phyloP scores from a whole-genome alignment of 1,284 basidiomycete genomes.

The Apiotrichum porosum region DNA sequence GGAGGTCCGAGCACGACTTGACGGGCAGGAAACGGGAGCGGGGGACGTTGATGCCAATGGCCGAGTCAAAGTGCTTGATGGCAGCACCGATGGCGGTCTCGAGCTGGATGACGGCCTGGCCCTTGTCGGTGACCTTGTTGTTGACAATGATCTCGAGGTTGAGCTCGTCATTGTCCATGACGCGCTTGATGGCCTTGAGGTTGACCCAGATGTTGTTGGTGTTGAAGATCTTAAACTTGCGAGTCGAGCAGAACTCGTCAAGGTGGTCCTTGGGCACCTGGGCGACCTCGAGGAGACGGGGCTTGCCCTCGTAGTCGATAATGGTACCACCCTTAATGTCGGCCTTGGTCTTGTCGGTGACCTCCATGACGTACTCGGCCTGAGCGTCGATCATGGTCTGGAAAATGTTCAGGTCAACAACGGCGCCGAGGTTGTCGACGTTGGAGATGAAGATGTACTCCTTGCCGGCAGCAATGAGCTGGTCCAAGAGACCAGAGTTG shows the following conservation, averaged over 20 bases:
- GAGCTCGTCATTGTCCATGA: conserved; percentile 81
- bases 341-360: conserved; percentile 99
- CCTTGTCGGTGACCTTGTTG: conserved; percentile 82
- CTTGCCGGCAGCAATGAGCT: conserved; percentile 90
- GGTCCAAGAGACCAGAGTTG: conserved; percentile 94
- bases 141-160: conserved; percentile 84
- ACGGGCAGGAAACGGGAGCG: conserved; percentile 94
- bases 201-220: conserved; percentile 92
- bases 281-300: conserved; percentile 94
- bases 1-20: conserved; percentile 76
- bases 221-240: conserved; percentile 68
- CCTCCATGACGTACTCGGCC: conserved; percentile 95
- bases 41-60: conserved; percentile 96
- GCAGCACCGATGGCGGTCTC: conserved; percentile 95
- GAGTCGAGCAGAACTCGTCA: conserved; percentile 89
- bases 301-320: conserved; percentile 91
- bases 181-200: conserved; percentile 83
- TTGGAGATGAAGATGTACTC: conserved; percentile 99
- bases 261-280: conserved; percentile 97
- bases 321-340: conserved; percentile 99
- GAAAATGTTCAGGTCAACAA: conserved; percentile 61
- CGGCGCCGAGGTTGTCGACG: conserved; percentile 97
- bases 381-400: conserved; percentile 86
- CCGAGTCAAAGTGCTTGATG: conserved; percentile 65
- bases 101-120: conserved; percentile 81